Conservation (phyloP, 2,329 filamentous ascomycete species). For the Aspergillus costaricaensis region DNA sequence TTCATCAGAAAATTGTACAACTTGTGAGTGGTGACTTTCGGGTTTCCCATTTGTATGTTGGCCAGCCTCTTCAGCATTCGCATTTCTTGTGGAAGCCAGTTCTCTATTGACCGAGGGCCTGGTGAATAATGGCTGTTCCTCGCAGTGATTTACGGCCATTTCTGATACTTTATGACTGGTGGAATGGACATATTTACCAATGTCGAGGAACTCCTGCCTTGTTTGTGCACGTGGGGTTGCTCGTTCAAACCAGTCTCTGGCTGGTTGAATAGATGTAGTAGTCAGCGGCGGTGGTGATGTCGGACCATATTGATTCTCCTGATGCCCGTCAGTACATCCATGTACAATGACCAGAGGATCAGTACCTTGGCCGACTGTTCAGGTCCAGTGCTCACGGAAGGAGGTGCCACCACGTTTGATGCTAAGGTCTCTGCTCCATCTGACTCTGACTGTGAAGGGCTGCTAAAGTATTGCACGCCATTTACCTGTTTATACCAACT, state of each 20-base stretch:
- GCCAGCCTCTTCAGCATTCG: slow-evolving; percentile 17
- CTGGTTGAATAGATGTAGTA: slow-evolving; percentile 73
- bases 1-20: slow-evolving; percentile 50
- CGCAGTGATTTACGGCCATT: background rate
- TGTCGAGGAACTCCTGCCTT: slow-evolving; percentile 67
- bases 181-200: background rate
- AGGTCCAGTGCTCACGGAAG: background rate
- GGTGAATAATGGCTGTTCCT: background rate
- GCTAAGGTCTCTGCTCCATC: slow-evolving; percentile 6
- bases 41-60: slow-evolving; percentile 24
- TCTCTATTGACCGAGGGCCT: slow-evolving; percentile 3
- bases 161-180: background rate
- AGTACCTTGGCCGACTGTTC: slow-evolving; percentile 21
- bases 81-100: slow-evolving; percentile 35
- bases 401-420: slow-evolving; percentile 4
- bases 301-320: slow-evolving; percentile 40
- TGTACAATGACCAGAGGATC: background rate
- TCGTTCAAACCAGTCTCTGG: slow-evolving; percentile 66
- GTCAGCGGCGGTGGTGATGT: slow-evolving; percentile 70
- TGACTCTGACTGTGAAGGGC: slow-evolving; percentile 14
- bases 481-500: slow-evolving; percentile 10
- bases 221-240: slow-evolving; percentile 83
- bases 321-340: slow-evolving; percentile 4
- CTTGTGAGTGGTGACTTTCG: slow-evolving; percentile 25
- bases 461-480: slow-evolving; percentile 7